Conservation (phyloP, 2,329 filamentous ascomycete genomes). For the Sphaerostilbella broomeana region DNA sequence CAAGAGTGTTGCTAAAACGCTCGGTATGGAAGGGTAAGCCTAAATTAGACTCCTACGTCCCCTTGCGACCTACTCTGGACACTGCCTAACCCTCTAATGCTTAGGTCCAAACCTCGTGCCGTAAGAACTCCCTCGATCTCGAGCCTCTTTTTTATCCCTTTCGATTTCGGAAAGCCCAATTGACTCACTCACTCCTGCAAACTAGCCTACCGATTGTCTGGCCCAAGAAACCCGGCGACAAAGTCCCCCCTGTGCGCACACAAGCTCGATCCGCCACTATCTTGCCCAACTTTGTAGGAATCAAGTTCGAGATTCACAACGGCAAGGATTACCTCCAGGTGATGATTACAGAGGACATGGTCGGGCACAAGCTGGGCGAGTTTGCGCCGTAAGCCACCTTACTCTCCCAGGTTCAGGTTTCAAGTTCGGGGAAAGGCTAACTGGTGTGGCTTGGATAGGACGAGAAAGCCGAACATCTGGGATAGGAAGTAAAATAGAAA, state of each 20-base stretch:
- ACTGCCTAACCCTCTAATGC: constrained; percentile 18
- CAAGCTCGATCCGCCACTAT: constrained; percentile 85
- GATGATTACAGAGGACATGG: constrained; percentile 88
- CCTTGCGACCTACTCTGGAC: neutral
- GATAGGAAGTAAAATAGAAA: constrained; percentile 32
- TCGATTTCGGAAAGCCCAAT: constrained; percentile 10
- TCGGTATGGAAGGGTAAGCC: constrained; percentile 80
- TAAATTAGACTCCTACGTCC: neutral
- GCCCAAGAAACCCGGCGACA: constrained; percentile 53
- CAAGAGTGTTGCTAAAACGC: constrained; percentile 61
- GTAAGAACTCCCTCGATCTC: constrained; percentile 31
- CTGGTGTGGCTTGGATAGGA: constrained; percentile 32
- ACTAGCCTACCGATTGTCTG: constrained; percentile 60
- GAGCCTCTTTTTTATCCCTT: constrained; percentile 10
- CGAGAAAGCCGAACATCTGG: constrained; percentile 54
- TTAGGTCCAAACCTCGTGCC: constrained; percentile 48
- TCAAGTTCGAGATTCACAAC: constrained; percentile 87
- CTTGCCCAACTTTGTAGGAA: constrained; percentile 82
- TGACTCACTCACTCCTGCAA: too few relatives aligned
- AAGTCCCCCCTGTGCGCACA: constrained; percentile 68
- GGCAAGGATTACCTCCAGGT: constrained; percentile 82
- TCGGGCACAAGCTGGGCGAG: constrained; percentile 89
- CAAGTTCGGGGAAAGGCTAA: neutral
- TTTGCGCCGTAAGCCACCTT: constrained; percentile 67
- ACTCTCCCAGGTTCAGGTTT: neutral